Conservation (phyloP, 2,329 filamentous ascomycete genomes). For the Malbranchea cinnamomea region DNA sequence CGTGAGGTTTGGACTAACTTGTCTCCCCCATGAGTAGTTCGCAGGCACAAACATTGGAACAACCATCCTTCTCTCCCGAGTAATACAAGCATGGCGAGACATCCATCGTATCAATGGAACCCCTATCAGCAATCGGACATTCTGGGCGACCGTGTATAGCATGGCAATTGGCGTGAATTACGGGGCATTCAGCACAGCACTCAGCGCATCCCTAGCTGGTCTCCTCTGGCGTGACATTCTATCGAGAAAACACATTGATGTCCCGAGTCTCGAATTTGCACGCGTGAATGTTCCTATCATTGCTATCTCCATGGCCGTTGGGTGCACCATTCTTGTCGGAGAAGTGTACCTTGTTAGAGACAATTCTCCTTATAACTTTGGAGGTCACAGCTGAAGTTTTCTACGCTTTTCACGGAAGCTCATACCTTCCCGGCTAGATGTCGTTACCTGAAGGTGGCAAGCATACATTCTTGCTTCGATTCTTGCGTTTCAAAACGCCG, state of each 20-base stretch:
- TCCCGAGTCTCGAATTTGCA: constrained; percentile 50
- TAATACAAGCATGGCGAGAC: constrained; percentile 52
- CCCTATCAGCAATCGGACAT: constrained; percentile 47
- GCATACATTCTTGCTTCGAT: too few relatives aligned
- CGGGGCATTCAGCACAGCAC: constrained; percentile 57
- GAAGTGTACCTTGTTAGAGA: constrained; percentile 46
- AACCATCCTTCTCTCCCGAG: constrained; percentile 55
- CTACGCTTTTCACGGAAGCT: too few relatives aligned
- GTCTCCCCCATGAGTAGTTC: constrained; percentile 35
- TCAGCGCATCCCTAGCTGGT: constrained; percentile 57
- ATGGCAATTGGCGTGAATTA: constrained; percentile 65
- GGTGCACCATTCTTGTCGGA: constrained; percentile 45
- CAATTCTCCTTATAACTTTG: constrained; percentile 25
- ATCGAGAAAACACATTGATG: constrained; percentile 50
- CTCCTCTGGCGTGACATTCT: constrained; percentile 61
- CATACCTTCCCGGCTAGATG: too few relatives aligned
- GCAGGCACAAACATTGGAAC: constrained; percentile 65
- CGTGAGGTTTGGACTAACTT: constrained; percentile 9
- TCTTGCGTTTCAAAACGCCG: too few relatives aligned
- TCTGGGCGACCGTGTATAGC: constrained; percentile 60
- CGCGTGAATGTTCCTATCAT: constrained; percentile 57
- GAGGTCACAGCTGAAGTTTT: too few relatives aligned
- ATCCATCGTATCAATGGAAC: constrained; percentile 37
- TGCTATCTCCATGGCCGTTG: constrained; percentile 50
- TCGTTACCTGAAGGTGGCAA: too few relatives aligned